Base-by-base conservation (phyloP, 305 asterid genomes). In the Withania somnifera region DNA sequence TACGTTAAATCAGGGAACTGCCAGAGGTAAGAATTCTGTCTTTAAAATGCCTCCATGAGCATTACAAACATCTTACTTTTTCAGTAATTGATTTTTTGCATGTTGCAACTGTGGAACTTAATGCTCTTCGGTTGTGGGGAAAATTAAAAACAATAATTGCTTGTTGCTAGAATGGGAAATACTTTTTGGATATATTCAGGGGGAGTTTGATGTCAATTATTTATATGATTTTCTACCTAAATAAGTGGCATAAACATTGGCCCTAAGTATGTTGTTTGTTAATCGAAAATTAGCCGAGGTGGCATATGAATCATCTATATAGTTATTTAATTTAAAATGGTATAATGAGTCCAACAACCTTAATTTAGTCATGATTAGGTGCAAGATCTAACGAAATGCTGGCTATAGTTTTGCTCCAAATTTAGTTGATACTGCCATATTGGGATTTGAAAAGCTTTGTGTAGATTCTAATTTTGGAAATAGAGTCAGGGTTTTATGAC, bases 1-100 rank as follows among this genome's bases (percentile, higher is more conserved):
- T 82, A 91, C 95, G 50, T 85, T 94, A 91, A 95, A 95, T 88
- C 89, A 94, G 88, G 99, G 99, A 88, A 95, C 99, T 86, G 94
- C 98, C 20, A 89, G 98, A 86, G 99, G 98, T 95, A 88, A 85
- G 89, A 22, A 45, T 73, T 47, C 42, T 47, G 40, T 73, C 56
- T 73, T 73, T 47, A 26, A 4, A 15, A 47, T 15, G 60, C 47
- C 60, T 73, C 8, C 0, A 7, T 24, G 34, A 47, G 40, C 26
- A 26, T 47, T 26, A 24, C 60, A 47, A 73, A 15, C 28, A 66
- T 17, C 30, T 73, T 73, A 15, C 40, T 26, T 15, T 71, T 73
- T 26, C 42, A 73, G 5, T 17, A 24, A 26, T 15, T 26, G 79
- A 47, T 22, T 42, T 30, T 47, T 42, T 13, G 6, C 42, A 40